Conservation (phyloP, 805 yeast species). For the Monosporozyma servazzii region DNA sequence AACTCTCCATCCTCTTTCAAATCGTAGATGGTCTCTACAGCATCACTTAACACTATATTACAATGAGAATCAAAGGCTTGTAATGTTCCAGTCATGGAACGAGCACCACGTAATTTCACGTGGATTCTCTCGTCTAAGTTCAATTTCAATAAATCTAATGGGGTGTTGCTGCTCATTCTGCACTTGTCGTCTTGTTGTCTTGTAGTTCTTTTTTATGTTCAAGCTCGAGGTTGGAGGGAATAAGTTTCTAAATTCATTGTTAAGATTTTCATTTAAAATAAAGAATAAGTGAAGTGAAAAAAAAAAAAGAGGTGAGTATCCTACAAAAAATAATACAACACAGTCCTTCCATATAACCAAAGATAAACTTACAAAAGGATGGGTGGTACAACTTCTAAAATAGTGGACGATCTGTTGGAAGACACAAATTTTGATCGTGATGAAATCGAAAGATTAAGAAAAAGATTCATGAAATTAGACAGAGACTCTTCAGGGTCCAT, state of each 20-base stretch:
- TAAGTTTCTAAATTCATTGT: neutral
- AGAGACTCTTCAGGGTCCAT: constrained; percentile 88
- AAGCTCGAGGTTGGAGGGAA: neutral
- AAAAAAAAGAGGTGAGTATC: too few relatives aligned
- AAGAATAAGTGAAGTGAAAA: neutral
- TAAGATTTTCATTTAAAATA: neutral
- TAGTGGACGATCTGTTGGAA: constrained; percentile 62
- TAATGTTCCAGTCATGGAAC: constrained; percentile 82
- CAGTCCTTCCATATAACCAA: neutral
- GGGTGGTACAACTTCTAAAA: constrained; percentile 56
- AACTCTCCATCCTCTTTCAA: constrained; percentile 38
- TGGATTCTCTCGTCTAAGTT: constrained; percentile 79
- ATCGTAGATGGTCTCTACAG: constrained; percentile 68
- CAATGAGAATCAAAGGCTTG: constrained; percentile 96
- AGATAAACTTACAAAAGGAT: constrained; percentile 21
- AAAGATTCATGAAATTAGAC: constrained; percentile 91
- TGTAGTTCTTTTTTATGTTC: neutral
- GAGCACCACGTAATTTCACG: constrained; percentile 87
- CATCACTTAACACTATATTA: constrained; percentile 90
- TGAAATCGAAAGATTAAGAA: constrained; percentile 83
- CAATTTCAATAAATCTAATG: constrained; percentile 81
- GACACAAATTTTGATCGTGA: constrained; percentile 83
- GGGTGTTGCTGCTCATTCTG: constrained; percentile 40
- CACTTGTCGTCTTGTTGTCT: neutral
- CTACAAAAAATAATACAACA: too few relatives aligned